Base-by-base conservation (phyloP, 345 rosid species). In the Capsella bursapastoris region DNA sequence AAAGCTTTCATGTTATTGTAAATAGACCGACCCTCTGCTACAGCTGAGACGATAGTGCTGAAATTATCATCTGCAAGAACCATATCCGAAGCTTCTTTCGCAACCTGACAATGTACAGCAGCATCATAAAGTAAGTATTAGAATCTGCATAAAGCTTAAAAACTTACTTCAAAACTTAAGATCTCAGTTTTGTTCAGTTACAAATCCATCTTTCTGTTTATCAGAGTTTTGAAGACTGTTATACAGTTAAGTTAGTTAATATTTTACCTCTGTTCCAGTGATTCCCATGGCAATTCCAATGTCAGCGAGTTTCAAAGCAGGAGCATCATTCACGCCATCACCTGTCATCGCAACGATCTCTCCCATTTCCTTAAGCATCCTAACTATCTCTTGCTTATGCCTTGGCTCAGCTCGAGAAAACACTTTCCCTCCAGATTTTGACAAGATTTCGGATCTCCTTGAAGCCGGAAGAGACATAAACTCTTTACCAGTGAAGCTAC, bases 271-370 rank as follows among this genome's bases (percentile, higher is more conserved):
- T 5, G 98, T 89, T 78, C 98, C 97, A n/a, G 96, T 82, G 48
- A 93, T 93, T 75, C 98, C 97, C 98, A 93, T 93, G 67, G 98
- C 92, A 55, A 93, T 80, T 59, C 98, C 98, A 78, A 90, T 93
- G 78, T 93, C 98, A 58, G 97, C 97, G 1, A 88, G 88, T 82
- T 93, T 93, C 60, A 93, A 87, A 7, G 98, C 98, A 77, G 98
- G 98, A 57, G 96, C 97, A 86, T 90, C 98, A 74, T 93, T 93
- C 44, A 93, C 98, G 28, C 98, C 98, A 68, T 93, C 98, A 56
- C 98, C 98, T 4, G 98, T 93, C 98, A 93, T 93, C 25, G 98
- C 98, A n/a, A 90, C 97, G 31, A 93, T 78, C 27, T 93, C 91
- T 9, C 89, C 96, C 97, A 88, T 90, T 65, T 91, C 96, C 67